Evolutionary conservation across 192 early-diverging fungal species (phyloP), one percentile per base, ranked within the genome.

Genomic region (Umbelopsis ramanniana): DNA sequence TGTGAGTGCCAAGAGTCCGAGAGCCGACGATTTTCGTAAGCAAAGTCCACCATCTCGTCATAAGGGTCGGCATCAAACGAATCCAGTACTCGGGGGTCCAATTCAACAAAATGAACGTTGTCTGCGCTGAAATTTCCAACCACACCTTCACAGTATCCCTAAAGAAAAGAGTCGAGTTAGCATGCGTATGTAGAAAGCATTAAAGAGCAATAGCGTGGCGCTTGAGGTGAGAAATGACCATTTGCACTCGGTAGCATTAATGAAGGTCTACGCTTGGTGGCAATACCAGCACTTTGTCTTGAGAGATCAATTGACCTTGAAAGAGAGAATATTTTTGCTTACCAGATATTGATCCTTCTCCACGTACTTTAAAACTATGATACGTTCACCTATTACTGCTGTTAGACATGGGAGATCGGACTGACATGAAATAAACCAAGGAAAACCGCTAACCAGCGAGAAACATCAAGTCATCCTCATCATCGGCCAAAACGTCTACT

Each of bases 61-160:
- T 75, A 66, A 17, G 67, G 46, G 15, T 67, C 73, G 21, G 72
- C 68, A 70, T 80, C 79, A 9, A 81, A 46, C 6, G 75, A 76
- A 22, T 76, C 76, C 38, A 81, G 48, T 48, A 81, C 79, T 22
- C 76, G 69, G 7, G 79, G 79, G 57, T 81, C 79, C 10, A 81
- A 55, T 66, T 81, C 79, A 17, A 81, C 79, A 72, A 89, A 87
- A 22, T 84, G 78, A 24, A 89, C 87, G 26, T 74, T 75, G 37
- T 72, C 76, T 29, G 82, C 87, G 33, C 74, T 75, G 60, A 87
- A 87, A 8, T 68, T 70, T 0, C 87, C 87, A n/a, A 85, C 69
- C 6, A 89, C 81, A 12, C 82, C 85, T 67, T 89, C 83, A 66
- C 87, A 89, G 53, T 84, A 87, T 5, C 87, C 87, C 85, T 88